Base-by-base conservation (phyloP, 2,329 filamentous ascomycete genomes). In the Diaporthe eres region DNA sequence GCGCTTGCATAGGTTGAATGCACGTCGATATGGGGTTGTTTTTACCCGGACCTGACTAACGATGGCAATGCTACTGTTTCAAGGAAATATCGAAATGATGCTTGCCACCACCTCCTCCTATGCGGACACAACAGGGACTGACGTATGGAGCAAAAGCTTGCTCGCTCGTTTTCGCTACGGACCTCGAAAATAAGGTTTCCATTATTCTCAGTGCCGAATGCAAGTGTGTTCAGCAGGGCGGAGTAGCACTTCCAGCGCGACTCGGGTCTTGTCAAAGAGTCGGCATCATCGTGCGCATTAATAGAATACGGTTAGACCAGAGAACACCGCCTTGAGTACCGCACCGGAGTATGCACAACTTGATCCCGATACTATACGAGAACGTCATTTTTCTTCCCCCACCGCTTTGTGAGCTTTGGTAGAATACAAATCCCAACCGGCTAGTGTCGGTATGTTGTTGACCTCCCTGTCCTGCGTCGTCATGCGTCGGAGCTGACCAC, bases 21-120 rank as follows among this genome's bases (percentile, higher is more conserved):
- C 65, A 68, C 49, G 65, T 53, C 47, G 65, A 53, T 68, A 68
- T 68, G 31, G 65, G 28, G 31, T 7, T 42, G 47, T 28, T 47
- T 53, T 68, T 68, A 68, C 22, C 65, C 65, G 65, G 65, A 37
- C 47, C 65, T 68, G 65, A 68, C 65, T 68, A 39, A 22, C 4
- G 31, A 53, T 25, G 34, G 7, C n/a, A 34, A 68, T 68, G 44
- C 65, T 68, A 51, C 47, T 68, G 65, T 68, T 53, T 68, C 28
- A 17, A 53, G 34, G 47, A 39, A 39, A 25, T 15, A n/a, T 53
- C 17, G 47, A 25, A 68, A n/a, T 17, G 8, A 12, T 22, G 31
- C 28, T 68, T 53, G 65, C 31, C 25, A 39, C 22, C 39, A 39
- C 22, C 39, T 68, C 22, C 34, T 68, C 49, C 31, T 49, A 31